These are phyloP conservation scores for Neurospora pannonica DNA, from an alignment of 495 filamentous ascomycete genomes.

Conservation along the genomic window DNA sequence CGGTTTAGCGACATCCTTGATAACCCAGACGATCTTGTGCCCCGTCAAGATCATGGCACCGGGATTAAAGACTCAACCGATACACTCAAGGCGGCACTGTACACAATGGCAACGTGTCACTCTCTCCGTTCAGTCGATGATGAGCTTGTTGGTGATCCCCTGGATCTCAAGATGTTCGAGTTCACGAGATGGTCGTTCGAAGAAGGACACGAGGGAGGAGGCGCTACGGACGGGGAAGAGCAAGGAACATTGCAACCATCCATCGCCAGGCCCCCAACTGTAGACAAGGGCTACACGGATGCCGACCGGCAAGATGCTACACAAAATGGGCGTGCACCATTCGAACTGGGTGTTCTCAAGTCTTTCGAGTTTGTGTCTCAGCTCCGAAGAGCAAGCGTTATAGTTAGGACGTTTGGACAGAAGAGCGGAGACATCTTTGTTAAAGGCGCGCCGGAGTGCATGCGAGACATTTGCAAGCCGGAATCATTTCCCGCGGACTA, in stretches of 20 bases:
- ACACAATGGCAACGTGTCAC: conserved; percentile 97
- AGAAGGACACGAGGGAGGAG: conserved; percentile 60
- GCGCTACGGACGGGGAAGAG: conserved; percentile 52
- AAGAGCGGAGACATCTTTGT: conserved; percentile 77
- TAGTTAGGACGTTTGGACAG: conserved; percentile 78
- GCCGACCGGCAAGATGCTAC: not conserved
- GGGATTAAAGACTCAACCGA: conserved; percentile 51
- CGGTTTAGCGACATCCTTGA: conserved; percentile 41
- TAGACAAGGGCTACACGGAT: conserved; percentile 26
- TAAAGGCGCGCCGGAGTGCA: conserved; percentile 94
- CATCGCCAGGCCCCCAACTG: conserved; percentile 71
- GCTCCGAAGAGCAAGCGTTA: conserved; percentile 85
- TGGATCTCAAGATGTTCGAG: conserved; percentile 98
- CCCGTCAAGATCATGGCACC: conserved; percentile 41
- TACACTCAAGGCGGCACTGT: conserved; percentile 60
- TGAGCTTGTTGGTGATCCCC: conserved; percentile 84
- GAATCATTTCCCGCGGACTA: conserved; percentile 86
- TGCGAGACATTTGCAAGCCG: conserved; percentile 80
- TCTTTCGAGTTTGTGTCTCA: conserved; percentile 95
- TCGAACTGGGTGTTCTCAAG: conserved; percentile 81
- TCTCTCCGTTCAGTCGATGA: conserved; percentile 78
- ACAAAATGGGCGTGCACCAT: conserved; percentile 18
- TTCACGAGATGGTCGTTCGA: conserved; percentile 92
- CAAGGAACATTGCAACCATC: conserved; percentile 64
- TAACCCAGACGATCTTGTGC: conserved; percentile 42